Conservation (phyloP, 306 rosid species). For the Argentina anserina region DNA sequence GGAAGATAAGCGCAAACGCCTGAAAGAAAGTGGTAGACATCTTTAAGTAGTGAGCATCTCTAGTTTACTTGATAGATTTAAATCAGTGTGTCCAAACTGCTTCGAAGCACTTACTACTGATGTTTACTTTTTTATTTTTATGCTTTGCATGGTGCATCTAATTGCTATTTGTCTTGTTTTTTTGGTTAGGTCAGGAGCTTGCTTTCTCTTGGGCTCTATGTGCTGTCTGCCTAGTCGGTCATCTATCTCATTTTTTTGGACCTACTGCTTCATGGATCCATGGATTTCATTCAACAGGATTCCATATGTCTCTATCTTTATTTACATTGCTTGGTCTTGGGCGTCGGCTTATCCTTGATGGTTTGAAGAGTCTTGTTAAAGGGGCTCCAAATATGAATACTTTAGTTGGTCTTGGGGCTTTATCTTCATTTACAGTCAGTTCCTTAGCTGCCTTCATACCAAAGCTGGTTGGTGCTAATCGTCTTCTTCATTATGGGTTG, state of each 20-base stretch:
- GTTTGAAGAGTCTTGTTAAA: conserved; percentile 77
- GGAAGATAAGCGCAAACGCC: conserved; percentile 73
- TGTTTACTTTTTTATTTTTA: background rate
- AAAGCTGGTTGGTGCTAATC: conserved; percentile 58
- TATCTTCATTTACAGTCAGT: conserved; percentile 96
- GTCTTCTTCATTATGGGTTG: conserved; percentile 8
- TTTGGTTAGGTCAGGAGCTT: conserved; percentile 69
- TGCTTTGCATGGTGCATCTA: conserved; percentile 3
- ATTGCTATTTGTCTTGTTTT: conserved; percentile 20
- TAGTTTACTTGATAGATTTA: conserved; percentile 21
- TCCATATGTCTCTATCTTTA: conserved; percentile 78
- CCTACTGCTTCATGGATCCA: conserved; percentile 81
- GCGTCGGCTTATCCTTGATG: conserved; percentile 84
- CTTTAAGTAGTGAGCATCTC: conserved; percentile 27
- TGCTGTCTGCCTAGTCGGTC: conserved; percentile 92
- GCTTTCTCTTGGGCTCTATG: conserved; percentile 96
- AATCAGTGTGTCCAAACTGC: conserved; percentile 14
- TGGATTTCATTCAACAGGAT: conserved; percentile 74
- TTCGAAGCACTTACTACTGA: conserved; percentile 14
- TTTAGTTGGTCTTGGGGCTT: conserved; percentile 94
- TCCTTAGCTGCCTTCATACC: conserved; percentile 78
- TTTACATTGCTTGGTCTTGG: conserved; percentile 96
- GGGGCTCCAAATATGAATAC: conserved; percentile 93
- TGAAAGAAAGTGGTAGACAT: conserved; percentile 78
- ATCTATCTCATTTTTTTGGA: conserved; percentile 83